Percentiles rank a stretch among this genome's conserved stretches.
Conservation (phyloP, 2,329 filamentous ascomycete species). For the Aspergillus novofumigatus region DNA sequence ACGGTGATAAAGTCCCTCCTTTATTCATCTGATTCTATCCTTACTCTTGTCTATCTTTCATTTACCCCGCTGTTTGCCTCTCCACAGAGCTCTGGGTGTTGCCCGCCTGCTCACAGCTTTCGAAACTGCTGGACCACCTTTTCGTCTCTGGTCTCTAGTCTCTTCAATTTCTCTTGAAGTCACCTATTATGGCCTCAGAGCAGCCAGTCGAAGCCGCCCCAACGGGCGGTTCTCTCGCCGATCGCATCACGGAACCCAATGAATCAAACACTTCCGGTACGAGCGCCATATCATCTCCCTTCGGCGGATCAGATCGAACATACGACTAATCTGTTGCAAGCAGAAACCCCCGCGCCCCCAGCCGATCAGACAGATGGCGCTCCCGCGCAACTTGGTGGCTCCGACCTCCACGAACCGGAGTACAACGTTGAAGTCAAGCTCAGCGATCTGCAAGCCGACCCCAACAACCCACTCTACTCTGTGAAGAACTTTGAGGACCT, state of each 20-base stretch:
- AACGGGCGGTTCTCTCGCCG: constrained; percentile 41
- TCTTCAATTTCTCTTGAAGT: not conserved
- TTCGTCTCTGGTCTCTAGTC: not conserved
- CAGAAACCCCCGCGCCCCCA: constrained; percentile 12
- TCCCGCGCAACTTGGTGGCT: constrained; percentile 39
- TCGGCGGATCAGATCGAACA: constrained; percentile 11
- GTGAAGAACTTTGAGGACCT: constrained; percentile 80
- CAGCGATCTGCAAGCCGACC: constrained; percentile 80
- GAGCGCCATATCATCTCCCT: constrained; percentile 12
- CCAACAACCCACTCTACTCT: constrained; percentile 82
- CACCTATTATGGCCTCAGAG: constrained; percentile 36
- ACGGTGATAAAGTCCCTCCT: not conserved
- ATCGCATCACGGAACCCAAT: constrained; percentile 46
- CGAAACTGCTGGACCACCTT: not conserved
- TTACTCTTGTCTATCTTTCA: not conserved
- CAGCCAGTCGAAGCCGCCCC: constrained; percentile 21
- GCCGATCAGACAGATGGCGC: constrained; percentile 40
- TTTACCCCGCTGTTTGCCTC: not conserved
- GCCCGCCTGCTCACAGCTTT: not conserved
- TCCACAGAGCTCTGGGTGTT: not conserved
- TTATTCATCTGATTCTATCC: not conserved
- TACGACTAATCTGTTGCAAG: constrained; percentile 16
- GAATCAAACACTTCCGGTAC: constrained; percentile 29
- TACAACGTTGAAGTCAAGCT: constrained; percentile 92
- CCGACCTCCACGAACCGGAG: constrained; percentile 63